phyloP scores from a whole-genome alignment of 805 yeast genomes.

The Candida tallmaniae region DNA sequence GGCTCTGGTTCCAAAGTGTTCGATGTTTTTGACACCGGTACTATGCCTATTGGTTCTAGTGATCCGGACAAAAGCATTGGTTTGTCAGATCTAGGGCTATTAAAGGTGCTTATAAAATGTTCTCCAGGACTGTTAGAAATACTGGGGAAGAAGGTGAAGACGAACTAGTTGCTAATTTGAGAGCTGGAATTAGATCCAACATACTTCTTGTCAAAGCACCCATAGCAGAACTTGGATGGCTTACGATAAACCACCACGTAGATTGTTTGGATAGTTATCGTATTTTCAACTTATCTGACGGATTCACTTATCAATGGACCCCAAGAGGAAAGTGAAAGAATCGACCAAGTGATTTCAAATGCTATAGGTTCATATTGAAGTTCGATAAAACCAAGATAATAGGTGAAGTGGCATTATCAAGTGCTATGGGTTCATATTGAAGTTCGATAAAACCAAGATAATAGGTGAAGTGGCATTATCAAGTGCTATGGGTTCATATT shows the following conservation, averaged over 20 bases:
- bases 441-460: constrained; percentile 50
- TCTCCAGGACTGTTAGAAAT: constrained; percentile 32
- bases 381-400: constrained; percentile 54
- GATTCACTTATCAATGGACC: constrained; percentile 63
- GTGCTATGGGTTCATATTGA: constrained; percentile 57
- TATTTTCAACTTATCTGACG: constrained; percentile 57
- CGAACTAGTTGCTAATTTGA: constrained; percentile 52
- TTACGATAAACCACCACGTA: constrained; percentile 52
- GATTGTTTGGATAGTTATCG: constrained; percentile 61
- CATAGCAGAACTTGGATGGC: constrained; percentile 60
- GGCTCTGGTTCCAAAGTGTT: constrained; percentile 58
- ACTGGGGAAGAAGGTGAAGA: constrained; percentile 48
- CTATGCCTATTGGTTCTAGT: constrained; percentile 34
- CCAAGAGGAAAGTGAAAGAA: constrained; percentile 55
- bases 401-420: constrained; percentile 54
- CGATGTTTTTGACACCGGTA: constrained; percentile 49
- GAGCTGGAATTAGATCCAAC: constrained; percentile 61
- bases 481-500: constrained; percentile 52
- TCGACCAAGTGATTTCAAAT: constrained; percentile 54
- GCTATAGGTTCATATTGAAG: no score
- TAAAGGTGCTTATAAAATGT: constrained; percentile 62
- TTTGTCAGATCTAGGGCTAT: constrained; percentile 62
- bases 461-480: constrained; percentile 56
- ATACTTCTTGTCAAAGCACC: constrained; percentile 52
- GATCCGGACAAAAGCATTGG: constrained; percentile 45